Base-by-base conservation (phyloP, 2,329 filamentous ascomycete species). In the Parascedosporium putredinis region DNA sequence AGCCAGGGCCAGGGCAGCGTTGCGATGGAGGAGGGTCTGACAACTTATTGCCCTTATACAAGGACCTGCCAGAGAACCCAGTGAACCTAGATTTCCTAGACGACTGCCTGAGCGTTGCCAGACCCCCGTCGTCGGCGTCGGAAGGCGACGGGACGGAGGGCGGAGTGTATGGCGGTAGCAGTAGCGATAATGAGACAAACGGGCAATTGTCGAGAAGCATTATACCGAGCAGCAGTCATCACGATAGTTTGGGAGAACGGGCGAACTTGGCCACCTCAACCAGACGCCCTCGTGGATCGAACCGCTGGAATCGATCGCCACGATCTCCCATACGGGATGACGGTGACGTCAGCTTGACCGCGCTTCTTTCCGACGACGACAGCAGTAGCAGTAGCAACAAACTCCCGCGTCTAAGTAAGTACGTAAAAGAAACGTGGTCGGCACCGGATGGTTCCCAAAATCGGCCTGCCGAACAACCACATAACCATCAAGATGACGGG, bases 321-420 rank as follows among this genome's bases (percentile, higher is more conserved):
- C 20, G 20, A 22, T 20, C 38, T 42, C 38, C 18, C 38, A 9
- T 22, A 20, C 20, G 10, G 20, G n/a, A 22, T 12, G 18, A 20
- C 4, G 45, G 25, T 43, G 47, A 43, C 36, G 36, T 49, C 47
- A 49, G 36, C 22, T 31, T 49, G 24, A 42, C 47, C 24, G 36
- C 47, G n/a, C 36, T 49, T n/a, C 36, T 49, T 2, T 33, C 47
- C 3, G 33, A 46, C n/a, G 20, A 25, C 16, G 27, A 38, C 20
- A 45, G 42, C 6, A 45, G 6, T 23, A 25, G 12, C 8, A 7
- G 22, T 14, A 23, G 27, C 23, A 23, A 45, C 10, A 20, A 45
- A n/a, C n/a, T n/a, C n/a, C 42, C 23, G 18, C 42, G 42, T 16
- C 42, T 6, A 14, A 23, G n/a, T 29, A 29, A 29, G 18, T 8